Evolutionary conservation across 768 basidiomycete species (phyloP), one percentile per base, ranked within the genome.

Genomic region (Amanita molliuscula): DNA sequence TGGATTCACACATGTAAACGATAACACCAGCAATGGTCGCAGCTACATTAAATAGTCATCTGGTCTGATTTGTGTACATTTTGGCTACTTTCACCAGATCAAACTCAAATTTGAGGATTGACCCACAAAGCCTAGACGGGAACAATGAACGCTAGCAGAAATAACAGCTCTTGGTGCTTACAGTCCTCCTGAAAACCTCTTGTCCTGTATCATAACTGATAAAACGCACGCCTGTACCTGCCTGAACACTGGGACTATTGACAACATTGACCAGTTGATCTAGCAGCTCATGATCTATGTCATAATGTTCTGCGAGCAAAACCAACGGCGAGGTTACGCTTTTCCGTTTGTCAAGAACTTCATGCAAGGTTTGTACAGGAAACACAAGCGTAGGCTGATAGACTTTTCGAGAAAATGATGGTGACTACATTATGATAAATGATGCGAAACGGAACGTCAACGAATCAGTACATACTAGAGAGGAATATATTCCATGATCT

Each of bases 281-380:
- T 29, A 90, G 54, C 52, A 70, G 74, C 18, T 62, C 65, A 0
- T 67, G 54, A 48, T 85, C 82, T 23, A 91, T 60, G 5, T 65
- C 74, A 59, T 81, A 81, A 58, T 69, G 70, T 44, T 63, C 58
- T 33, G 79, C 77, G 6, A 88, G 65, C n/a, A 61, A 56, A 20
- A 72, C 76, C 13, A 59, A 58, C 8, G 18, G 46, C 4, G 73
- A 68, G 26, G 56, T 63, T 18, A 67, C 65, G 0, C 66, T 60
- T 62, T 87, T 88, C 36, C 81, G 73, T 55, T 75, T 75, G 53
- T 88, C 78, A 16, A 90, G 70, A 5, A 90, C 67, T 3, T 75
- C 75, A 33, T 48, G 26, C 18, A 48, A n/a, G 6, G 16, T 31
- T 6, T 38, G 38, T 11, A 48, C 48, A 31, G 48, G 37, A 11